These are phyloP conservation scores for Uronychia binucleata DNA, from an alignment of 73 alveolate species.

Conservation along the genomic window DNA sequence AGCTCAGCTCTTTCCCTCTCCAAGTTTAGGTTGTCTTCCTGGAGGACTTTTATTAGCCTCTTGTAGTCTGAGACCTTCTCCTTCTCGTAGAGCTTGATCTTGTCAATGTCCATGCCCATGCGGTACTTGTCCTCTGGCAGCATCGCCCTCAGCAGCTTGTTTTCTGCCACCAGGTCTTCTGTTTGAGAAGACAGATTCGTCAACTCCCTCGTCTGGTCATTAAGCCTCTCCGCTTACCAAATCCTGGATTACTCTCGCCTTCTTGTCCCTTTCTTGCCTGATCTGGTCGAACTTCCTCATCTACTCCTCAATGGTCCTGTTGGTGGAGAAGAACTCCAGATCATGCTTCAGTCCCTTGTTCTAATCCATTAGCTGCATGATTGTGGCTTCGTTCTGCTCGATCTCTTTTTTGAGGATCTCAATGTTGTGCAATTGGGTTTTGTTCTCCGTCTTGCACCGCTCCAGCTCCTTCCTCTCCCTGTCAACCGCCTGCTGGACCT, in stretches of 20 bases:
- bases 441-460: slow-evolving; percentile 62
- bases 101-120: background rate
- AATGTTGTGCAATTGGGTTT: slow-evolving; percentile 44
- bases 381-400: slow-evolving; percentile 53
- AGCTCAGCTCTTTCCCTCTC: slow-evolving; percentile 94
- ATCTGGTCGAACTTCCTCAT: slow-evolving; percentile 65
- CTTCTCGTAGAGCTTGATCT: slow-evolving; percentile 80
- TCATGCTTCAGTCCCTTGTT: slow-evolving; percentile 66
- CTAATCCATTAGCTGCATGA: slow-evolving; percentile 60
- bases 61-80: slow-evolving; percentile 93
- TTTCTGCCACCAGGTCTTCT: slow-evolving; percentile 88
- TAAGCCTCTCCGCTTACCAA: background rate
- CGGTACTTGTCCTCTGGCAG: background rate
- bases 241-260: slow-evolving; percentile 52
- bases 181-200: slow-evolving; percentile 69
- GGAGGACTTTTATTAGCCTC: slow-evolving; percentile 90
- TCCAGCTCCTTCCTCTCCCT: slow-evolving; percentile 60
- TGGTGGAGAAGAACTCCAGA: slow-evolving; percentile 65
- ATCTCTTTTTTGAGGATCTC: slow-evolving; percentile 59
- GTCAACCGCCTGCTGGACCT: slow-evolving; percentile 52
- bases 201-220: slow-evolving; percentile 27
- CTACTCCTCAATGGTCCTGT: slow-evolving; percentile 55
- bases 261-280: slow-evolving; percentile 57
- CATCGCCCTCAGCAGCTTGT: slow-evolving; percentile 90
- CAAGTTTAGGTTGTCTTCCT: slow-evolving; percentile 93